These are phyloP conservation scores for Lasiodiplodia citricola DNA, from an alignment of 2,329 filamentous ascomycete genomes.

Conservation along the genomic window DNA sequence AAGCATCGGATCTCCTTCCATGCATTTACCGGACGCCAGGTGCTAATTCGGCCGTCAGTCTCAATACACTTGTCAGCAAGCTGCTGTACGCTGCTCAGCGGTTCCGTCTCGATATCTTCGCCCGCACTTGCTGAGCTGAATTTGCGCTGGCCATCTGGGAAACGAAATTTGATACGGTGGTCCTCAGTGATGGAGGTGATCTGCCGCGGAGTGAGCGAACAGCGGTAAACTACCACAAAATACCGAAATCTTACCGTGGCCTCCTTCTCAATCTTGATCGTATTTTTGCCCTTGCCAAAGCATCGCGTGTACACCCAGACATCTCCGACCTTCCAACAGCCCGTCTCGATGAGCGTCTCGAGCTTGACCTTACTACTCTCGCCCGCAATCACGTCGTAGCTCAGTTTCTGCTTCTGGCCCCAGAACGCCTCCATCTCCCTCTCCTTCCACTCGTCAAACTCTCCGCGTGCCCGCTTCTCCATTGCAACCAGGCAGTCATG, in stretches of 20 bases:
- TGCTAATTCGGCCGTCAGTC: constrained; percentile 23
- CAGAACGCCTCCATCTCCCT: constrained; percentile 62
- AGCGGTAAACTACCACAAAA: not conserved
- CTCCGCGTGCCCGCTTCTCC: constrained; percentile 57
- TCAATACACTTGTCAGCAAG: constrained; percentile 27
- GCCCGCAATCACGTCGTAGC: constrained; percentile 42
- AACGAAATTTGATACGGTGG: constrained; percentile 5
- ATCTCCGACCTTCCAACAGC: constrained; percentile 27
- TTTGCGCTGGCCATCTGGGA: constrained; percentile 9
- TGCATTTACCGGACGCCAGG: constrained; percentile 24
- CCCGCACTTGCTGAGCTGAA: constrained; percentile 13
- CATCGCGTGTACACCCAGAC: constrained; percentile 25
- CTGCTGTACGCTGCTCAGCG: constrained; percentile 1
- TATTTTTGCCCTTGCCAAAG: constrained; percentile 11
- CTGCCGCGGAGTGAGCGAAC: not conserved
- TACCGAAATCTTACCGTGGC: not conserved
- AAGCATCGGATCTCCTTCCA: constrained; percentile 29
- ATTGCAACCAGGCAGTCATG: constrained; percentile 60
- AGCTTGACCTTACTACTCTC: constrained; percentile 48
- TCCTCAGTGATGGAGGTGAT: constrained; percentile 21
- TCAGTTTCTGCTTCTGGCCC: constrained; percentile 58
- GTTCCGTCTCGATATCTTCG: constrained; percentile 3
- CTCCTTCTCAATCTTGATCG: constrained; percentile 29
- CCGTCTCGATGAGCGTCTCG: constrained; percentile 22
- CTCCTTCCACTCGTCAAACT: constrained; percentile 63